Base-by-base conservation (phyloP, 2,329 filamentous ascomycete species). In the Botrytis squamosa region DNA sequence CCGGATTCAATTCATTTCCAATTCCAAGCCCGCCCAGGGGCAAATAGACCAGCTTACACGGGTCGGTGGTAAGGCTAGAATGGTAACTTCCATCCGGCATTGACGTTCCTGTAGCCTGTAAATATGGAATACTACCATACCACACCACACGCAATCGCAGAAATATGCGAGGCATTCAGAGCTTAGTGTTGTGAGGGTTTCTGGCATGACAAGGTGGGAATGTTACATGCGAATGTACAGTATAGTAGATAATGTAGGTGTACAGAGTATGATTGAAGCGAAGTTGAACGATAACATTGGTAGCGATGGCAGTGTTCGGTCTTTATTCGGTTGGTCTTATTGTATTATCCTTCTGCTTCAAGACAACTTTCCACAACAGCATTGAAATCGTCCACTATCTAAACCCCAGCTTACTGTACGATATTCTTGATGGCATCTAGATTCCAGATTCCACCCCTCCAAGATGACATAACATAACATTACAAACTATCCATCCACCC, bases 31-130 rank as follows among this genome's bases (percentile, higher is more conserved):
- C 12, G 42, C n/a, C n/a, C 40, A 65, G 38, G 49, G 33, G 22
- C 46, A 36, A 67, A 67, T 2, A 49, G 20, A 38, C 65, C 49
- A 68, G 66, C 66, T 68, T 55, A 57, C 36, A 68, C 65, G 36
- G 46, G 22, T 67, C 65, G 33, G 46, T 40, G 46, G 25, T 67
- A 55, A 55, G 65, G 36, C 65, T 55, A 29, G 12, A 67, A 67
- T 67, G 65, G 65, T 40, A 40, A 67, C 46, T 40, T 67, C 46
- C 46, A 55, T 67, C 65, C 49, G 36, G 36, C 65, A 68, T 36
- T 68, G 36, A 38, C 55, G 65, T 36, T 4, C 65, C 46, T 55
- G 36, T 42, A 57, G 52, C 16, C 36, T 68, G 36, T 68, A n/a
- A 14, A 49, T 57, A 42, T 55, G 36, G 49, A 40, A 68, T 55